Percentiles rank a stretch among this genome's conserved stretches.
Evolutionary conservation across 2,329 filamentous ascomycete species (phyloP).

Genomic region (Coleophoma cylindrospora): DNA sequence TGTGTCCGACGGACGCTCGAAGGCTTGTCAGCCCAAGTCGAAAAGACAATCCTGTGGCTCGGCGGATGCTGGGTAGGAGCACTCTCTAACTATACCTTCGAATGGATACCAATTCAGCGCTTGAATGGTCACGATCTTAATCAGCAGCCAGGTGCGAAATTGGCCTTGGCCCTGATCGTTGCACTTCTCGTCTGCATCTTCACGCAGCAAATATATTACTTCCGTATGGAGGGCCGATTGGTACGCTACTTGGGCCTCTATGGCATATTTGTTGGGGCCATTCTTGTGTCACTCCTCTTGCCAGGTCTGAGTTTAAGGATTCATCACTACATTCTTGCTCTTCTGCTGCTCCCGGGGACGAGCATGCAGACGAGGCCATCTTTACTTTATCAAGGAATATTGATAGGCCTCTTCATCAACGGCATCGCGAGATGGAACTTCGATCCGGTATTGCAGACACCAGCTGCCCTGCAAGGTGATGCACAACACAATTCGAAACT

Average conservation of each 20-base stretch:
- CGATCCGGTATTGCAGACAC: slow-evolving; percentile 80
- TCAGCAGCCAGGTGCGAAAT: slow-evolving; percentile 82
- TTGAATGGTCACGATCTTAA: slow-evolving; percentile 86
- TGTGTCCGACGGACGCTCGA: slow-evolving; percentile 65
- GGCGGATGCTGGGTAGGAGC: slow-evolving; percentile 88
- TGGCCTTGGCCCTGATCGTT: slow-evolving; percentile 75
- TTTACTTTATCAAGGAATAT: slow-evolving; percentile 81
- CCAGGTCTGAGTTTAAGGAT: slow-evolving; percentile 80
- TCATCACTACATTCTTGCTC: slow-evolving; percentile 89
- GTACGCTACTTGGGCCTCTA: slow-evolving; percentile 76
- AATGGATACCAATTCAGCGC: slow-evolving; percentile 87
- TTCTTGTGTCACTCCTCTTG: slow-evolving; percentile 66
- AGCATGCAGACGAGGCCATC: slow-evolving; percentile 81
- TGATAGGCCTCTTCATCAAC: slow-evolving; percentile 90
- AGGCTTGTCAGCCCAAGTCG: slow-evolving; percentile 75
- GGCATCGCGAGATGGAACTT: slow-evolving; percentile 94
- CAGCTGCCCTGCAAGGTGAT: slow-evolving; percentile 65
- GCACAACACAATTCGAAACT: slow-evolving; percentile 58
- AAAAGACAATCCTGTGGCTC: slow-evolving; percentile 87
- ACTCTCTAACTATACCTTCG: slow-evolving; percentile 91
- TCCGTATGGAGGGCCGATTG: slow-evolving; percentile 80
- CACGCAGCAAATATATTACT: slow-evolving; percentile 74
- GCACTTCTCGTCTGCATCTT: slow-evolving; percentile 64
- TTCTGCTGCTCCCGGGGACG: slow-evolving; percentile 84
- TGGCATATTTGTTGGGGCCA: slow-evolving; percentile 56